Conservation (phyloP, 2,329 filamentous ascomycete species). For the Fusarium algeriense region DNA sequence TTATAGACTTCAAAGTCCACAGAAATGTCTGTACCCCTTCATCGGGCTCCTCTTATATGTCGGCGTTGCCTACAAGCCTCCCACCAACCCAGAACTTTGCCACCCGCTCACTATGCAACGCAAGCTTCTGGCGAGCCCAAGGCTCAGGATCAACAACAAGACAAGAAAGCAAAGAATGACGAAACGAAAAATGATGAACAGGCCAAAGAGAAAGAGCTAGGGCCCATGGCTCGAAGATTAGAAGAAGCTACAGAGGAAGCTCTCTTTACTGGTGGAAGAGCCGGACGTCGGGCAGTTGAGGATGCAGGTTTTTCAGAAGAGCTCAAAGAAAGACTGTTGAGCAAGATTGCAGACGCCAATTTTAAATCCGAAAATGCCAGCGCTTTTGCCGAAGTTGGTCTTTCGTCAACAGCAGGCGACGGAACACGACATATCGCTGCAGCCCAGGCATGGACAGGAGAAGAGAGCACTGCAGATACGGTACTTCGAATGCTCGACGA, state of each 20-base stretch:
- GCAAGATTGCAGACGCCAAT: conserved; percentile 67
- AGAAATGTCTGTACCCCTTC: conserved; percentile 14
- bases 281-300: conserved; percentile 69
- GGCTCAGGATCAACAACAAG: conserved; percentile 5
- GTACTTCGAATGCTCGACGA: conserved; percentile 89
- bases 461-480: conserved; percentile 79
- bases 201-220: conserved; percentile 43
- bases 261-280: conserved; percentile 68
- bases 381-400: conserved; percentile 62
- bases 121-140: conserved; percentile 16
- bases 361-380: conserved; percentile 65
- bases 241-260: conserved; percentile 74
- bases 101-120: conserved; percentile 35
- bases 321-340: conserved; percentile 68
- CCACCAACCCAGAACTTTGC: conserved; percentile 3
- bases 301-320: conserved; percentile 74
- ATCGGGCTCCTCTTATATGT: conserved; percentile 29
- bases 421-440: conserved; percentile 77
- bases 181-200: not conserved
- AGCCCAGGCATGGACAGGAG: conserved; percentile 80
- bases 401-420: conserved; percentile 71
- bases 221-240: conserved; percentile 68
- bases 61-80: conserved; percentile 36
- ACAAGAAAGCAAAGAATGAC: not conserved
- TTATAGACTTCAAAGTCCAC: not conserved